phyloP scores from a whole-genome alignment of 164 flowering plant species.

The Taxillus chinensis region DNA sequence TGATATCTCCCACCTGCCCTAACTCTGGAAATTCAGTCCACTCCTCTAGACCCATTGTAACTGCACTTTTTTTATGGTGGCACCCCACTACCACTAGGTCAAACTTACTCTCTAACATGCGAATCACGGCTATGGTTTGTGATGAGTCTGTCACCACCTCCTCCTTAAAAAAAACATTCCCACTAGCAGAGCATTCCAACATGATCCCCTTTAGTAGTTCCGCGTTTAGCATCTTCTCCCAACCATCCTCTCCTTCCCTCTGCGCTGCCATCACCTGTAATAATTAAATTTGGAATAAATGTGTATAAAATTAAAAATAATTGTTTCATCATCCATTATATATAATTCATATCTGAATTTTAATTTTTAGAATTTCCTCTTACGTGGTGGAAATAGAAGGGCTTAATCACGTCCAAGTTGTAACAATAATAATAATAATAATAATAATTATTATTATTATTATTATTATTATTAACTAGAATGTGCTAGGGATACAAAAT shows the following conservation, averaged over 20 bases:
- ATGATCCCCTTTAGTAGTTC: not conserved
- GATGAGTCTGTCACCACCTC: not conserved
- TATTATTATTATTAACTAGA: too few relatives aligned
- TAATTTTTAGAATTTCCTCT: too few relatives aligned
- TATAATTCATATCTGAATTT: too few relatives aligned
- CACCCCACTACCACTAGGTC: not conserved
- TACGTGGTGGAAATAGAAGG: too few relatives aligned
- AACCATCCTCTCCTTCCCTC: not conserved
- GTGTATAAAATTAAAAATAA: too few relatives aligned
- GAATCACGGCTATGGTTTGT: not conserved
- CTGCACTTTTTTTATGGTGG: not conserved
- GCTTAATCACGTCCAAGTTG: too few relatives aligned
- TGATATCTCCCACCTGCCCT: not conserved
- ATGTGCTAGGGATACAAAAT: too few relatives aligned
- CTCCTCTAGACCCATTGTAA: not conserved
- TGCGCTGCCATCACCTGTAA: not conserved
- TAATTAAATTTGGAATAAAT: too few relatives aligned
- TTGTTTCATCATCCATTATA: too few relatives aligned
- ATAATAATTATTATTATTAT: too few relatives aligned
- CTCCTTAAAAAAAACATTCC: not conserved
- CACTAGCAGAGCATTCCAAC: not conserved
- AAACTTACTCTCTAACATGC: not conserved
- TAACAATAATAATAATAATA: too few relatives aligned
- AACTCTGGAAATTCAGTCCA: slow-evolving; percentile 1
- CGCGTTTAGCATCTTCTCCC: slow-evolving; percentile 2